Evolutionary conservation across 75 land plant species (phyloP), one percentile per base, ranked within the genome.

Genomic region (Sequoiadendron giganteum): DNA sequence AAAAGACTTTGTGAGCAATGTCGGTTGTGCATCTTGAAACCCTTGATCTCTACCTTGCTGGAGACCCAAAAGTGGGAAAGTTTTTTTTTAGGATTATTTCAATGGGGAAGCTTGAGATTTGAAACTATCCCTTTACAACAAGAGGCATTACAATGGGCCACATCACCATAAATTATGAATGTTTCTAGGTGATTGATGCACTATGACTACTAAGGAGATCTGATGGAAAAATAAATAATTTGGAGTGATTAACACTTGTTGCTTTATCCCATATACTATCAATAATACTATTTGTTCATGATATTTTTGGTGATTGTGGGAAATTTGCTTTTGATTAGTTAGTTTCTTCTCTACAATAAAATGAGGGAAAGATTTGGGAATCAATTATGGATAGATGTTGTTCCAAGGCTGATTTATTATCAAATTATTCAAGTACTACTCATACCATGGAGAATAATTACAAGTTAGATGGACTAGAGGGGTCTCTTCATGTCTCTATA

Each of bases 141-240:
- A 91, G 99, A 93, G 97, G 99, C 84, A 98, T 98, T 73, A 91
- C 96, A 25, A 98, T 98, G 99, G 99, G 99, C 43, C 99, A 98
- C 88, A 97, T 97, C 49, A 73, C 79, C 38, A 21, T 91, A 52
- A 92, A 91, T 80, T 90, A 90, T 86, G 86, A 93, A 85, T 61
- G 90, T 77, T 97, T 93, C 88, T 97, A 97, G 97, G 99, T 98
- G 43, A 98, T 97, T 54, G 99, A 98, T 86, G 97, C 99, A 79
- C 99, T 99, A 87, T 99, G 99, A 86, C 91, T 98, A 43, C 89
- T 98, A 78, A 95, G 87, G 84, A 96, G 99, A 88, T 88, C 61
- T 89, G 97, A 98, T 90, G 99, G 99, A 97, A 91, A 98, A 58
- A 95, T 99, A 91, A 98, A 98, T 89, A 97, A 97, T 86, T 89